Evolutionary conservation across 23 red algal genomes (phyloP).

Genomic region (Porphyridium purpureum): DNA sequence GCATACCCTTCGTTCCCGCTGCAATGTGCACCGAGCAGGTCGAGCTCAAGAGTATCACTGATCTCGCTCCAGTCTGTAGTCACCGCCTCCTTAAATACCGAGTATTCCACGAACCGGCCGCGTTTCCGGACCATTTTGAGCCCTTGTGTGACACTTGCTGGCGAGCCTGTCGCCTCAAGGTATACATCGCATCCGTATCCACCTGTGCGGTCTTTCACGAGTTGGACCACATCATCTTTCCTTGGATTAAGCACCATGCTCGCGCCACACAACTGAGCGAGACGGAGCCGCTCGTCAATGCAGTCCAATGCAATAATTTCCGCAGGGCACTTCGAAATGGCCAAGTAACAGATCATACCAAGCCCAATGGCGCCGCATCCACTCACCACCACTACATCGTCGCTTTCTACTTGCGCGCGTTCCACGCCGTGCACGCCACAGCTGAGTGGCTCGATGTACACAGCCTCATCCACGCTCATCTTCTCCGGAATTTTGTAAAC

Average conservation of each 20-base stretch:
- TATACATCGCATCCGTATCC: constrained; percentile 81
- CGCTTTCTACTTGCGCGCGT: constrained; percentile 18
- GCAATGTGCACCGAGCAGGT: constrained; percentile 51
- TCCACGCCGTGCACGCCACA: constrained; percentile 58
- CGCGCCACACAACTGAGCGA: constrained; percentile 55
- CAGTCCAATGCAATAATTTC: constrained; percentile 47
- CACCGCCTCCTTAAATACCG: constrained; percentile 35
- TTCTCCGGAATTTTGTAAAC: constrained; percentile 38
- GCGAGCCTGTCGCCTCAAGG: constrained; percentile 46
- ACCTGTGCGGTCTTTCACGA: constrained; percentile 8
- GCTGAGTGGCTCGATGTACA: constrained; percentile 55
- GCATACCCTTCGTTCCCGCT: constrained; percentile 55
- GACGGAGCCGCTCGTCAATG: constrained; percentile 29
- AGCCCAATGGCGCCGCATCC: constrained; percentile 69
- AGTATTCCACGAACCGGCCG: constrained; percentile 51
- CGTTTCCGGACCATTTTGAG: constrained; percentile 36
- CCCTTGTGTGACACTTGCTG: constrained; percentile 39
- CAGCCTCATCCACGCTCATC: constrained; percentile 17
- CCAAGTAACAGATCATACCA: constrained; percentile 27
- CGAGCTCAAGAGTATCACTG: constrained; percentile 58
- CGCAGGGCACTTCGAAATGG: constrained; percentile 9
- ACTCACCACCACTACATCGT: constrained; percentile 44
- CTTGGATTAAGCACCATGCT: constrained; percentile 30
- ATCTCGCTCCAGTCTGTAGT: constrained; percentile 57
- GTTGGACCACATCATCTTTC: constrained; percentile 9